Percentiles rank a stretch among this genome's conserved stretches.
Conservation (phyloP, 2,329 filamentous ascomycete species). For the Zalaria obscura region DNA sequence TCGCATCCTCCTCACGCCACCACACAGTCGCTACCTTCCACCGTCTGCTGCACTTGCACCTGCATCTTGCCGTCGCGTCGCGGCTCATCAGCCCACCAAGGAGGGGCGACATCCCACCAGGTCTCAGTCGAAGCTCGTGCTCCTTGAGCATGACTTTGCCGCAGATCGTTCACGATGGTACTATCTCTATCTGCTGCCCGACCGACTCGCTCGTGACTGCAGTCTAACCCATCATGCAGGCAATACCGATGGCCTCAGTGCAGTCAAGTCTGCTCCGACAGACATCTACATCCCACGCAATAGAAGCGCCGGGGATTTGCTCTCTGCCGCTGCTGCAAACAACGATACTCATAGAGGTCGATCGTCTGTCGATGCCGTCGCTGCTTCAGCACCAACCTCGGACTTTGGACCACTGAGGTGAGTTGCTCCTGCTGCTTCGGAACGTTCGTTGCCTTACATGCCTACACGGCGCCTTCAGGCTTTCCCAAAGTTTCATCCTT, state of each 20-base stretch:
- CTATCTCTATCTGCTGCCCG: neutral
- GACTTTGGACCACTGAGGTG: neutral
- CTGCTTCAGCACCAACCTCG: neutral
- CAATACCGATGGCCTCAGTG: neutral
- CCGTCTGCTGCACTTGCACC: neutral
- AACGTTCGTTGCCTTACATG: no score
- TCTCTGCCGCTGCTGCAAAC: neutral
- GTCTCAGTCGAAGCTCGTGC: neutral
- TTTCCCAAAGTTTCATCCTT: neutral
- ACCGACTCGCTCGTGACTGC: neutral
- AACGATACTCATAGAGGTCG: neutral
- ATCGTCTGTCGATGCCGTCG: neutral
- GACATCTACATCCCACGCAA: neutral
- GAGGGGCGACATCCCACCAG: no score
- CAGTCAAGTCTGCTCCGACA: neutral
- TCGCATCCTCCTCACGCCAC: no score
- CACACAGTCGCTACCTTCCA: no score
- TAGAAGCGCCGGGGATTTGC: neutral
- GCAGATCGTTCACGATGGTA: slow-evolving; percentile 1
- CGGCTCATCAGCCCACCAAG: neutral
- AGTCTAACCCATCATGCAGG: neutral
- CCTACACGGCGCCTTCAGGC: no score
- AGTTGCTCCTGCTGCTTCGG: neutral
- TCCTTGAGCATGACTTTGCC: slow-evolving; percentile 6
- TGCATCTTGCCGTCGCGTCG: neutral